These are phyloP conservation scores for Ustilago xerochloae DNA, from an alignment of 1,284 basidiomycete genomes.

Conservation along the genomic window DNA sequence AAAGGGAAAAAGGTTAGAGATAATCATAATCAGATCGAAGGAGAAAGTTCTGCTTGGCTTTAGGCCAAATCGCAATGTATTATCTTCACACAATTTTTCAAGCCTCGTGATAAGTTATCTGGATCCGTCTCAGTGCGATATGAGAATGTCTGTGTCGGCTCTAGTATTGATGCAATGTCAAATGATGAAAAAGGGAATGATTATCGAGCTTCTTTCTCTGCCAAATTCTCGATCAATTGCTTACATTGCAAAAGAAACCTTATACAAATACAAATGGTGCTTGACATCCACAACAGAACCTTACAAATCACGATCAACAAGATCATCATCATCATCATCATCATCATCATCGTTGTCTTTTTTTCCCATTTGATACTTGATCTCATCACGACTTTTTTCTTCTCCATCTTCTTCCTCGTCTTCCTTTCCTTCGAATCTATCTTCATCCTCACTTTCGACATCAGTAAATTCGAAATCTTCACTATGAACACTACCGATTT, in stretches of 20 bases:
- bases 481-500: slow-evolving; percentile 42
- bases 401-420: slow-evolving; percentile 1
- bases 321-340: slow-evolving; percentile 31
- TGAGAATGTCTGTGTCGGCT: no score
- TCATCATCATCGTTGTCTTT: slow-evolving; percentile 11
- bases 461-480: slow-evolving; percentile 45
- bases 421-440: background rate
- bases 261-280: background rate
- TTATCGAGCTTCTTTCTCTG: no score
- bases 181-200: background rate
- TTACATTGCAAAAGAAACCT: background rate
- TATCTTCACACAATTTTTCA: no score
- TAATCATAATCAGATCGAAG: background rate
- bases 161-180: no score
- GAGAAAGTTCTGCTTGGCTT: background rate
- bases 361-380: slow-evolving; percentile 5
- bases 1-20: background rate
- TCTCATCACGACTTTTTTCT: background rate
- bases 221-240: no score
- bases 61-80: no score
- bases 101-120: no score
- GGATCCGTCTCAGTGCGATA: no score
- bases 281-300: background rate
- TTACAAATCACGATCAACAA: slow-evolving; percentile 39
- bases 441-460: slow-evolving; percentile 4